Percentiles rank a stretch among this genome's conserved stretches.
Evolutionary conservation across 257 asterid genomes (phyloP).

Genomic region (Henckelia pumila): DNA sequence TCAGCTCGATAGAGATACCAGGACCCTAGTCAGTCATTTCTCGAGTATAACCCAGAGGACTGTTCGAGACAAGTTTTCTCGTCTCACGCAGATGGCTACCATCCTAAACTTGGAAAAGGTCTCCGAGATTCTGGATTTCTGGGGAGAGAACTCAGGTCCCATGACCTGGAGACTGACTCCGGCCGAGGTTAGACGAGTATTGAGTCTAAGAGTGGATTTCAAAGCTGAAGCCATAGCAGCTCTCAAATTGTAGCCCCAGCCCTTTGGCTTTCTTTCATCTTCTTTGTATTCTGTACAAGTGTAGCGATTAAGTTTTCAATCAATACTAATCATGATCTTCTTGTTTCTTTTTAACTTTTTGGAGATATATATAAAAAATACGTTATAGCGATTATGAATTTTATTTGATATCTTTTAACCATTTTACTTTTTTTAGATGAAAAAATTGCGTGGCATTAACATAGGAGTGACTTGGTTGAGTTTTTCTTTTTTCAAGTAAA

Average conservation of each 20-base stretch:
- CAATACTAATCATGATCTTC: background rate
- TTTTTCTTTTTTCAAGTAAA: too few relatives aligned
- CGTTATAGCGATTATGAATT: too few relatives aligned
- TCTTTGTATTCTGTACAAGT: too few relatives aligned
- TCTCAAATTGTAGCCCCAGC: constrained; percentile 60
- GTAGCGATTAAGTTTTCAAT: background rate
- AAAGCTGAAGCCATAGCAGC: constrained; percentile 91
- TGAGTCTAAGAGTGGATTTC: constrained; percentile 88
- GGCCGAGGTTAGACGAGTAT: constrained; percentile 88
- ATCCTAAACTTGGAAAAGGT: constrained; percentile 89
- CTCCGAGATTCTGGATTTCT: constrained; percentile 93
- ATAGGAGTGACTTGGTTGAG: too few relatives aligned
- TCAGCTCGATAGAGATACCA: constrained; percentile 88
- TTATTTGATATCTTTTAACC: too few relatives aligned
- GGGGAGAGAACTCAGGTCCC: constrained; percentile 98
- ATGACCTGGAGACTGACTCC: constrained; percentile 98
- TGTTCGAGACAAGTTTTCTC: constrained; percentile 86
- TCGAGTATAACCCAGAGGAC: constrained; percentile 94
- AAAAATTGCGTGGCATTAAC: too few relatives aligned
- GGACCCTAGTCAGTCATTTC: constrained; percentile 90
- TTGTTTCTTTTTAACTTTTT: background rate
- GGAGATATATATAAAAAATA: background rate
- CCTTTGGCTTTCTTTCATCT: too few relatives aligned
- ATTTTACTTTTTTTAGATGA: too few relatives aligned
- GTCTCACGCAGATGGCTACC: constrained; percentile 96